Percentiles rank a stretch among this genome's conserved stretches.
Evolutionary conservation across 306 rosid species (phyloP).

Genomic region (Vachellia collinsii): DNA sequence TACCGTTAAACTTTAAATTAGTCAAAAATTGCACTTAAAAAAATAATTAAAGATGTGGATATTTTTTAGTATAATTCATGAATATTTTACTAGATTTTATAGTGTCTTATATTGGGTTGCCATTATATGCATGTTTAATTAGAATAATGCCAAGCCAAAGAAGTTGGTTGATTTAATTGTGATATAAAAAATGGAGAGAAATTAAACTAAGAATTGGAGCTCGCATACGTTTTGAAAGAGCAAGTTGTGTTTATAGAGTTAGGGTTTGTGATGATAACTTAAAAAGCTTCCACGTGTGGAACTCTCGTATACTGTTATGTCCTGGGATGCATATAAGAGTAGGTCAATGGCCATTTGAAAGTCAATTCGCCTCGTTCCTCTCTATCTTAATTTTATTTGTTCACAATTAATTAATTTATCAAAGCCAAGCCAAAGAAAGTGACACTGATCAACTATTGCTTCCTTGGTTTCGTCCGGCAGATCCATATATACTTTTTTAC

Average conservation of each 20-base stretch:
- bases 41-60: neutral
- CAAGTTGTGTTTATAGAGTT: neutral
- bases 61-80: too few species aligned
- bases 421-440: neutral
- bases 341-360: neutral
- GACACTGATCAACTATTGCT: neutral
- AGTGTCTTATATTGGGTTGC: neutral
- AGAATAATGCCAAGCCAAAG: neutral
- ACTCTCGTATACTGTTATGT: neutral
- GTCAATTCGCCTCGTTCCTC: neutral
- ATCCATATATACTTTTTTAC: neutral
- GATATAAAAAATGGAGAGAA: neutral
- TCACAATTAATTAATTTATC: neutral
- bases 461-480: neutral
- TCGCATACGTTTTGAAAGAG: neutral
- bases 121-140: neutral
- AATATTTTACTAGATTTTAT: too few species aligned
- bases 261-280: neutral
- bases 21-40: neutral
- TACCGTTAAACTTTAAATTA: neutral
- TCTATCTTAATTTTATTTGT: neutral
- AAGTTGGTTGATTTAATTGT: neutral
- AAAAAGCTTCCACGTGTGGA: constrained; percentile 3
- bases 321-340: neutral
- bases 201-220: neutral